These are phyloP conservation scores for Euphrasia arctica DNA, from an alignment of 305 asterid genomes.

Conservation along the genomic window DNA sequence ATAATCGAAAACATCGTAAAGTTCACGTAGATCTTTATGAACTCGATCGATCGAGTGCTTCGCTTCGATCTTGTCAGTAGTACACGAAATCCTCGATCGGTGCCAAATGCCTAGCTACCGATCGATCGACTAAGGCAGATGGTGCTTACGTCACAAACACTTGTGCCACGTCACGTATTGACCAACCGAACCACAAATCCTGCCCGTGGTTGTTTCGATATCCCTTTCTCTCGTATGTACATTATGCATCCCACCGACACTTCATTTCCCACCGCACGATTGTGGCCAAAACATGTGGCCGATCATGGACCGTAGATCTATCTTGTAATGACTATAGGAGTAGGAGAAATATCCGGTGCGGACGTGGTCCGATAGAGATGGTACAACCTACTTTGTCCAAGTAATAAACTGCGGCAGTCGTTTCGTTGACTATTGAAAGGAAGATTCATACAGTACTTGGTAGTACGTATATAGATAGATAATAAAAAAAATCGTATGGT, in stretches of 20 bases:
- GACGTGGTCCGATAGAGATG: conserved; percentile 26
- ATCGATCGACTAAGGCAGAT: not conserved
- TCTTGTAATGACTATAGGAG: not conserved
- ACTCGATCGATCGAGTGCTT: too few species aligned
- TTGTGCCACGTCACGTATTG: conserved; percentile 11
- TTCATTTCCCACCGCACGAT: conserved; percentile 32
- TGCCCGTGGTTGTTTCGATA: not conserved
- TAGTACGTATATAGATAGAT: too few species aligned
- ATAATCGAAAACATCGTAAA: too few species aligned
- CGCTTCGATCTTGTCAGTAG: not conserved
- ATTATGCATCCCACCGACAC: conserved; percentile 35
- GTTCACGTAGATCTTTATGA: too few species aligned
- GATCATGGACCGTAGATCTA: not conserved
- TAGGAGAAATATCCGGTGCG: conserved; percentile 18
- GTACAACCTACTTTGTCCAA: conserved; percentile 25
- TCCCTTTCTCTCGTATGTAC: conserved; percentile 6
- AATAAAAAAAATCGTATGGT: too few species aligned
- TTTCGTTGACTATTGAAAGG: conserved; percentile 22
- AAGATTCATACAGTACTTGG: too few species aligned
- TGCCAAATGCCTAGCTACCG: too few species aligned
- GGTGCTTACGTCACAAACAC: conserved; percentile 22
- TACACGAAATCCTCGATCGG: too few species aligned
- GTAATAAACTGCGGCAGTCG: conserved; percentile 25
- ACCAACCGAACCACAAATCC: conserved; percentile 18
- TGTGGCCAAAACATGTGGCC: conserved; percentile 11